These are phyloP conservation scores for Endothia cerciana DNA, from an alignment of 2,329 filamentous ascomycete genomes.

Conservation along the genomic window DNA sequence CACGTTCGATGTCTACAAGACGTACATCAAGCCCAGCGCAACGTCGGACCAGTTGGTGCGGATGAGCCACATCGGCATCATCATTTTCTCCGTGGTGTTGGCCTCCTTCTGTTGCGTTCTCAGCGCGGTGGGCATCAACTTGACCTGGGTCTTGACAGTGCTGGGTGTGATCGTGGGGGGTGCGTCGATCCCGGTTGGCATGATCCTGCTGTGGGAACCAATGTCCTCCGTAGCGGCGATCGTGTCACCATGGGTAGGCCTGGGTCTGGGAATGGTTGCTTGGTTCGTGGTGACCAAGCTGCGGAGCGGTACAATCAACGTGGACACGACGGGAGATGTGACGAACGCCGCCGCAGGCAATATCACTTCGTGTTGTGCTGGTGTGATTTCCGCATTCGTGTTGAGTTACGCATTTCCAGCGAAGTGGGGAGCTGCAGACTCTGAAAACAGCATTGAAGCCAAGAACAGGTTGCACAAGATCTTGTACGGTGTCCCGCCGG, in stretches of 20 bases:
- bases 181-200: constrained; percentile 40
- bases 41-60: constrained; percentile 38
- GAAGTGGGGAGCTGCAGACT: constrained; percentile 33
- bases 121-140: constrained; percentile 41
- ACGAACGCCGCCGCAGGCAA: constrained; percentile 46
- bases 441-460: constrained; percentile 31
- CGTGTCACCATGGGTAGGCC: constrained; percentile 41
- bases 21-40: constrained; percentile 41
- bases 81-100: constrained; percentile 39
- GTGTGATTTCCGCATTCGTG: constrained; percentile 39
- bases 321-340: constrained; percentile 42
- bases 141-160: constrained; percentile 46
- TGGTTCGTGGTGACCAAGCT: constrained; percentile 44
- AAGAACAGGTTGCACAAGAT: constrained; percentile 37
- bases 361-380: constrained; percentile 41
- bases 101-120: constrained; percentile 42
- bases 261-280: constrained; percentile 38
- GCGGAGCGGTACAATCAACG: constrained; percentile 40
- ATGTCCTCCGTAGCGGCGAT: constrained; percentile 44
- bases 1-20: constrained; percentile 46
- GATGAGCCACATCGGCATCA: constrained; percentile 40
- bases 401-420: constrained; percentile 41
- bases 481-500: constrained; percentile 32
- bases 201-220: constrained; percentile 43
- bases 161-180: constrained; percentile 46